These are phyloP conservation scores for Skeletonema potamos DNA, from an alignment of 108 stramenopile species.

Conservation along the genomic window DNA sequence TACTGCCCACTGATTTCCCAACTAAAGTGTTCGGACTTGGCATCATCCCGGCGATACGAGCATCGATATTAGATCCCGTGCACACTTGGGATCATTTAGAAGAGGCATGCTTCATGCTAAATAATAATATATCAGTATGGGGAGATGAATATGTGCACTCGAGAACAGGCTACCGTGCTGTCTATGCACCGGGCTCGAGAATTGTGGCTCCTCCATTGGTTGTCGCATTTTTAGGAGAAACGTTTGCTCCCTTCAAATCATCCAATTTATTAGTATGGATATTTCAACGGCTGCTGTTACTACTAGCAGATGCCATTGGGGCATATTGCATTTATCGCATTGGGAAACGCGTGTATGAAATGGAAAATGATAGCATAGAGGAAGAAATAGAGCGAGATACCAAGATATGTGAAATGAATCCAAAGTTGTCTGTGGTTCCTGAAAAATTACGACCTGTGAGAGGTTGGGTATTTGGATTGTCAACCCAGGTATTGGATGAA, in stretches of 20 bases:
- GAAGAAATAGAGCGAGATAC: slow-evolving; percentile 33
- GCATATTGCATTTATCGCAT: slow-evolving; percentile 28
- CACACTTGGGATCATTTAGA: slow-evolving; percentile 41
- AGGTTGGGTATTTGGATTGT: slow-evolving; percentile 42
- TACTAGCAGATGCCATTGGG: slow-evolving; percentile 29
- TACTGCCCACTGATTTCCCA: not conserved
- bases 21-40: slow-evolving; percentile 2
- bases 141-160: not conserved
- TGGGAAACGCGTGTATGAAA: slow-evolving; percentile 14
- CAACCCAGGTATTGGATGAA: slow-evolving; percentile 17
- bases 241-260: not conserved
- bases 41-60: slow-evolving; percentile 12
- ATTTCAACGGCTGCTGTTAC: slow-evolving; percentile 3
- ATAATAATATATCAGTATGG: not conserved
- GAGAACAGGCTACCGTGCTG: not conserved
- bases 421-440: slow-evolving; percentile 20
- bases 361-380: slow-evolving; percentile 19
- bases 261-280: not conserved
- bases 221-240: slow-evolving; percentile 24
- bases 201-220: slow-evolving; percentile 26
- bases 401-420: not conserved
- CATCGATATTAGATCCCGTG: slow-evolving; percentile 26
- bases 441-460: slow-evolving; percentile 33
- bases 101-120: slow-evolving; percentile 25
- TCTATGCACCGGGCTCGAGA: slow-evolving; percentile 27